phyloP scores from a whole-genome alignment of 768 basidiomycete genomes.

The Trametes coccinea region DNA sequence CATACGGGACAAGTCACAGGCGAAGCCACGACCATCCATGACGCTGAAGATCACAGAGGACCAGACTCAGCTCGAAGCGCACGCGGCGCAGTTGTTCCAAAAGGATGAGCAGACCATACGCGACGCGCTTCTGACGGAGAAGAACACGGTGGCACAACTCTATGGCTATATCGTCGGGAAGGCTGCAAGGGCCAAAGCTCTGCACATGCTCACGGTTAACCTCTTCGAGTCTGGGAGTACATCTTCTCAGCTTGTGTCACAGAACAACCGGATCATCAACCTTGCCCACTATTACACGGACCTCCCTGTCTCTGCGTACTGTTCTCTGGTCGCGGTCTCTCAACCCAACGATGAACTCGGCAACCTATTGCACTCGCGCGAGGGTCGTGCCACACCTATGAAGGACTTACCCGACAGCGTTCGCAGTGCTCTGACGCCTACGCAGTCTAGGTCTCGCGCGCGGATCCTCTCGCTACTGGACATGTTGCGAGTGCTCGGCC shows the following conservation, averaged over 20 bases:
- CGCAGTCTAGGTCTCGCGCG: constrained; percentile 56
- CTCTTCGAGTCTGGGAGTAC: constrained; percentile 43
- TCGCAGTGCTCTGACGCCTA: constrained; percentile 54
- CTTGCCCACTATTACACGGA: constrained; percentile 63
- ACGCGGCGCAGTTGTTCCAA: constrained; percentile 50
- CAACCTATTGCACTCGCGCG: constrained; percentile 47
- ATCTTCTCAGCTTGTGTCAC: constrained; percentile 51
- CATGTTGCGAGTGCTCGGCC: constrained; percentile 54
- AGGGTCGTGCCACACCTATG: constrained; percentile 50
- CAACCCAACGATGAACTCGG: constrained; percentile 58
- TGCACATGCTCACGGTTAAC: constrained; percentile 58
- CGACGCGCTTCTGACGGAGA: constrained; percentile 66
- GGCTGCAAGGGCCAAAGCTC: constrained; percentile 58
- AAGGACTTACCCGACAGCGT: constrained; percentile 54
- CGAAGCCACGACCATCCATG: constrained; percentile 12
- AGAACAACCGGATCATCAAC: constrained; percentile 56
- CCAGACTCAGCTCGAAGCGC: constrained; percentile 4
- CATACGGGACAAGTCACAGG: constrained; percentile 21
- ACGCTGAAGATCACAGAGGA: background rate
- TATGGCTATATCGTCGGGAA: constrained; percentile 77
- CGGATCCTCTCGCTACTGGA: constrained; percentile 64
- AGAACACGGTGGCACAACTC: constrained; percentile 65
- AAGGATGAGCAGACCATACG: constrained; percentile 56
- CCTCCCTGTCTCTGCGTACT: constrained; percentile 64
- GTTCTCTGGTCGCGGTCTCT: constrained; percentile 60